Base-by-base conservation (phyloP, 1,284 basidiomycete genomes). In the Singerocomus inundabilis region DNA sequence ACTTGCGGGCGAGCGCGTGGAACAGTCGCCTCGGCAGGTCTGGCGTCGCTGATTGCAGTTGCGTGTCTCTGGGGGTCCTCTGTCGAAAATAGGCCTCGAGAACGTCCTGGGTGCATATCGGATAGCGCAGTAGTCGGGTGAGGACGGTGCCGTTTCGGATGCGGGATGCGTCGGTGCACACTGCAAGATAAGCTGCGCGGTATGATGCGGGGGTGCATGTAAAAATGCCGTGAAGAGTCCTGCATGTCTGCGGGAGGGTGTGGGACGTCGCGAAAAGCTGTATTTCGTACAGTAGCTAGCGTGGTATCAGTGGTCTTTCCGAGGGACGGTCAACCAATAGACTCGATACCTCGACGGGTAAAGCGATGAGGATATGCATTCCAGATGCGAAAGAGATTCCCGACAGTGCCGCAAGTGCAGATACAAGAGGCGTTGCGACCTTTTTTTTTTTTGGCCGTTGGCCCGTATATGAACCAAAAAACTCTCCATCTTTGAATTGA, bases 281-380 rank as follows among this genome's bases (percentile, higher is more conserved):
- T 24, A 93, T 76, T 48, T 89, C 80, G 57, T 87, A 85, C 0
- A 92, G 65, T 5, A 93, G 72, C 91, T 92, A 52, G 8, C 28
- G 39, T 29, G 15, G 5, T 37, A 47, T 50, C 24, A 51, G 43
- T 24, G 13, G 16, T 26, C 46, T 49, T 41, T 44, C 21, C 15
- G 10, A 16, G 49, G 35, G 34, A 24, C 18, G 21, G 36, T 18
- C 28, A 30, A 42, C 16, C 21, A 12, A 32, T 38, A 21, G 4
- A 21, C 5, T 11, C 48, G 67, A 28, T 49, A 79, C 79, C 70
- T 80, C 79, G 37, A 76, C 68, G 29, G 78, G 78, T 21, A 80
- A 62, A 15, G 59, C 61, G 33, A 67, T 39, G 48, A 76, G 54
- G 57, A 68, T 57, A 40, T 30, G 24, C 61, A 62, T 57, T 18